Base-by-base conservation (phyloP, 192 early-diverging fungal species). In the Coemansia sp. region DNA sequence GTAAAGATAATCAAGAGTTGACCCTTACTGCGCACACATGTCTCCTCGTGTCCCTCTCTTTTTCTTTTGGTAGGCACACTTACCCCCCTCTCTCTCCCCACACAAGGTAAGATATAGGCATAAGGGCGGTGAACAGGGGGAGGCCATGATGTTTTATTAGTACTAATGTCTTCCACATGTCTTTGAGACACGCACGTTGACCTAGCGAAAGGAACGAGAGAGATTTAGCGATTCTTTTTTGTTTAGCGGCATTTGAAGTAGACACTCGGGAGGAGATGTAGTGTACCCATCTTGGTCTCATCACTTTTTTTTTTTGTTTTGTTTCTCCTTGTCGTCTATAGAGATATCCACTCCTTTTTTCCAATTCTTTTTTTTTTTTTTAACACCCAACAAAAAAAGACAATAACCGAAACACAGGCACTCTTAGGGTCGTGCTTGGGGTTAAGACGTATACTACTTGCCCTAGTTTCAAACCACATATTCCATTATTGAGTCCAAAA, bases 91-190 rank as follows among this genome's bases (percentile, higher is more conserved):
- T 1, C 36, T 9, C 36, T 9, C 40, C 46, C 46, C 66, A 34
- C 49, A 29, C 66, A 41, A 20, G 13, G 0, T 22, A 51, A 51
- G 9, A 5, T 51, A 4, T 31, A 24, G 15, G 27, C 24, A 55
- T 55, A 57, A 57, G 29, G 24, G 27, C 52, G 29, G 57, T 18
- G 57, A 60, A 18, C 57, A 34, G 34, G 29, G 24, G 24, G n/a
- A n/a, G 54, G 54, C 54, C 54, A 31, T 55, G 27, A 27, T 29
- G 24, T 55, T 31, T 31, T 60, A 36, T 34, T 34, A 34, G 12
- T 38, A 41, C 5, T 33, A 67, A 41, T 38, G n/a, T 65, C 46
- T 67, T 65, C 76, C 76, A 13, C 76, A 73, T 77, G 76, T 77
- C 71, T 77, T 36, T 71, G 40, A 34, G 66, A 65, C 66, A 65